A percentile compares a stretch with the other conserved stretches of the same genome.
Conservation (phyloP, 805 yeast genomes). For the Candida ponderosae region DNA sequence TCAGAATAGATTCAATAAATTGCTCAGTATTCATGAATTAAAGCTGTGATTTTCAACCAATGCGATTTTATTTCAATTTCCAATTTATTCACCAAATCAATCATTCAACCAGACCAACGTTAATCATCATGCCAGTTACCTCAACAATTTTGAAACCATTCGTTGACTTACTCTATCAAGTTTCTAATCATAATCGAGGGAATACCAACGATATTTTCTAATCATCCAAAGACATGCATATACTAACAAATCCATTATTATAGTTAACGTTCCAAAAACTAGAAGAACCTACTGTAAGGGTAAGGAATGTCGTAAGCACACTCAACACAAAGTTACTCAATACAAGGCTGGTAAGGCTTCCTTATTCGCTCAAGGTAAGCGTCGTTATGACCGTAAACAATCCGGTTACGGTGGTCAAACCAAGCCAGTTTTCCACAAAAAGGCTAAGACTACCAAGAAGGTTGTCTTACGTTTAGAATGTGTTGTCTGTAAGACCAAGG, state of each 20-base stretch:
- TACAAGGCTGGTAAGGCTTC: conserved; percentile 99
- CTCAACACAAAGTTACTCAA: conserved; percentile 99
- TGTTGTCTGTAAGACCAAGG: conserved; percentile 97
- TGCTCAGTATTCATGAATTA: too few relatives aligned
- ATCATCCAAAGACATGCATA: neutral
- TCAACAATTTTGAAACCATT: too few relatives aligned
- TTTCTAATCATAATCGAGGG: too few relatives aligned
- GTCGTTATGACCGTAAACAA: conserved; percentile 99
- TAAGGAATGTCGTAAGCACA: conserved; percentile 98
- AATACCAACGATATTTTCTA: too few relatives aligned
- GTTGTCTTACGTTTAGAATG: conserved; percentile 99
- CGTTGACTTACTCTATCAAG: too few relatives aligned
- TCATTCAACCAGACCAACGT: too few relatives aligned
- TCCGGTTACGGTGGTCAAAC: conserved; percentile 99
- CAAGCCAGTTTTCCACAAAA: conserved; percentile 99
- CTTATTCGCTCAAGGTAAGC: conserved; percentile 98
- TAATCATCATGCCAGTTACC: too few relatives aligned
- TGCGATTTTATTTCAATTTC: too few relatives aligned
- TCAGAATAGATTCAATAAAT: too few relatives aligned
- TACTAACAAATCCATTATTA: conserved; percentile 7
- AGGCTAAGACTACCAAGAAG: conserved; percentile 99
- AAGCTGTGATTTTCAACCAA: too few relatives aligned
- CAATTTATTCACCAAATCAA: too few relatives aligned
- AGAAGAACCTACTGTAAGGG: conserved; percentile 99
- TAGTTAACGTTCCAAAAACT: conserved; percentile 99